Evolutionary conservation across 177 flowering plant genomes (phyloP).

Genomic region (Vitis hybrid): DNA sequence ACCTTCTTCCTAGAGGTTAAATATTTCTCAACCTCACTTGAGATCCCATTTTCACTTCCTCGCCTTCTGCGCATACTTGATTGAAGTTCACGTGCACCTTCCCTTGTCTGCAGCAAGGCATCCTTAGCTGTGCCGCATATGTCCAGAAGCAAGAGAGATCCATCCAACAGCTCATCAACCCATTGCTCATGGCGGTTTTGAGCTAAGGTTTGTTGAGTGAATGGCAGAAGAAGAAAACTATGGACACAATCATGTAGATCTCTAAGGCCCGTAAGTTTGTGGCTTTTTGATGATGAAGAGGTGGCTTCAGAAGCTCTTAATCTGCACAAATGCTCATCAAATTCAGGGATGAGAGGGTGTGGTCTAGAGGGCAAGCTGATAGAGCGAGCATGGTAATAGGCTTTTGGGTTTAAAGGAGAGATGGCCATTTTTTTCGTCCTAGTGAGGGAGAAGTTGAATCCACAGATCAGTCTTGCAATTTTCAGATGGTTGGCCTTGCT

Average conservation of each 20-base stretch:
- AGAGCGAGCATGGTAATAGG: slow-evolving; percentile 23
- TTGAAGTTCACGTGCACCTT: slow-evolving; percentile 15
- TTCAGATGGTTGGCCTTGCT: too few species aligned
- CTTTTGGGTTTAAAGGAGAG: background rate
- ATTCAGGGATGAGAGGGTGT: slow-evolving; percentile 13
- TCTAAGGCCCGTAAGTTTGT: slow-evolving; percentile 18
- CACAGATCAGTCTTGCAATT: too few species aligned
- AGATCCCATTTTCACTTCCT: background rate
- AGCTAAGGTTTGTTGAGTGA: slow-evolving; percentile 19
- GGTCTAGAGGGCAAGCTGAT: slow-evolving; percentile 28
- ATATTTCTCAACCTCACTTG: slow-evolving; percentile 11
- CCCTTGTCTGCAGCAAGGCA: too few species aligned
- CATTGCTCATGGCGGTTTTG: slow-evolving; percentile 4
- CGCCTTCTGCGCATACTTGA: slow-evolving; percentile 11
- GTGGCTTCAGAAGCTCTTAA: slow-evolving; percentile 21
- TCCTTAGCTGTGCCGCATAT: slow-evolving; percentile 6
- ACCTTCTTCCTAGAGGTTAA: slow-evolving; percentile 23
- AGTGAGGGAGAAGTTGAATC: too few species aligned
- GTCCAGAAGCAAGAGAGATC: slow-evolving; percentile 30
- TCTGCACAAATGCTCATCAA: slow-evolving; percentile 18
- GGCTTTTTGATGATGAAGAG: slow-evolving; percentile 13
- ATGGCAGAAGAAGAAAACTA: slow-evolving; percentile 26
- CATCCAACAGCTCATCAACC: slow-evolving; percentile 23
- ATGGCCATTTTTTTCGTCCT: too few species aligned
- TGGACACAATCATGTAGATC: slow-evolving; percentile 24